Evolutionary conservation across 1,139 yeast species (phyloP).

Genomic region (Diutina pseudorugosa): DNA sequence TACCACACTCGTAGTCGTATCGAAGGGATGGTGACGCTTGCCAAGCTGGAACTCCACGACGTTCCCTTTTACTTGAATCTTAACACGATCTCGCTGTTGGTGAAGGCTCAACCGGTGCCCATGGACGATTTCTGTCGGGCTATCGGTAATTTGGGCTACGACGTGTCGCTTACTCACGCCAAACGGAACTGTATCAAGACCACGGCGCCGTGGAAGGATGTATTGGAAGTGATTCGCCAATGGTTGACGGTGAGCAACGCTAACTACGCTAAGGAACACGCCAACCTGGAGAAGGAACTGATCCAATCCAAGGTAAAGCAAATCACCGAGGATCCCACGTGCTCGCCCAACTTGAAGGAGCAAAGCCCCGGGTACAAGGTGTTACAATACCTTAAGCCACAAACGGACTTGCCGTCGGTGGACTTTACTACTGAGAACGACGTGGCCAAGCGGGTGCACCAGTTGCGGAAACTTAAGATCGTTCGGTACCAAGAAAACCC

Average conservation of each 20-base stretch:
- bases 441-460: constrained; percentile 41
- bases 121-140: constrained; percentile 64
- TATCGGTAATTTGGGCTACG: constrained; percentile 72
- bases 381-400: constrained; percentile 17
- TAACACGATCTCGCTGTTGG: constrained; percentile 58
- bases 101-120: constrained; percentile 79
- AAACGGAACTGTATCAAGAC: constrained; percentile 80
- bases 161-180: constrained; percentile 81
- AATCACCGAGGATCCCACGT: constrained; percentile 16
- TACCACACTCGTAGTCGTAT: constrained; percentile 79
- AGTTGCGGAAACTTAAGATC: constrained; percentile 61
- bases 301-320: constrained; percentile 13
- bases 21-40: constrained; percentile 84
- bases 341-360: constrained; percentile 24
- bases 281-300: constrained; percentile 9
- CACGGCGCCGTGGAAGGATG: constrained; percentile 70
- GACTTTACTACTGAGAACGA: constrained; percentile 39
- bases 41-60: constrained; percentile 49
- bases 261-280: constrained; percentile 11
- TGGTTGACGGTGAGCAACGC: constrained; percentile 45
- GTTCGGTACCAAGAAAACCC: constrained; percentile 89
- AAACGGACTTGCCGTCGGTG: constrained; percentile 24
- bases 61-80: constrained; percentile 77
- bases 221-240: constrained; percentile 60
- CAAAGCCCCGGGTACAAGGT: constrained; percentile 53